Conservation (phyloP, 192 early-diverging fungal species). For the Coemansia biformis region DNA sequence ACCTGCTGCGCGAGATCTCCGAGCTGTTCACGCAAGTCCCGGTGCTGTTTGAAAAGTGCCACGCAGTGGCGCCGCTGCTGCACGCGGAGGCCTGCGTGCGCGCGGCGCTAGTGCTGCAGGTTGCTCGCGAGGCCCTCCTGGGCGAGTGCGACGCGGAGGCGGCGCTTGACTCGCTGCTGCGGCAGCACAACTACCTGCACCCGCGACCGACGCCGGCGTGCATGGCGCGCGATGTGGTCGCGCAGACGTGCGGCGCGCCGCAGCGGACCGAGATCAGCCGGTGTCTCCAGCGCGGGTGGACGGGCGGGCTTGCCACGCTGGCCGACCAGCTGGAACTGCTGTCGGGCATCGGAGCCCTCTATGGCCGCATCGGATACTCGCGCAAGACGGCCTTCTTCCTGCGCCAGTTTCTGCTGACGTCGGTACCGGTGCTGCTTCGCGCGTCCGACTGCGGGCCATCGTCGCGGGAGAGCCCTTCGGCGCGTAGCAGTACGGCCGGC, state of each 20-base stretch:
- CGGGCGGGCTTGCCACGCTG: conserved; percentile 18
- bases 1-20: conserved; percentile 4
- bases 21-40: conserved; percentile 33
- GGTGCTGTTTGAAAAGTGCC: conserved; percentile 33
- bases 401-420: conserved; percentile 42
- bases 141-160: conserved; percentile 18
- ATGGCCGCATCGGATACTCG: conserved; percentile 20
- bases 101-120: conserved; percentile 33
- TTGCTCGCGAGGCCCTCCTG: conserved; percentile 22
- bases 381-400: conserved; percentile 40
- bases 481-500: not conserved
- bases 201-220: not conserved
- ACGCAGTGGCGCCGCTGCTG: conserved; percentile 39
- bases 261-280: conserved; percentile 21
- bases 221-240: conserved; percentile 23
- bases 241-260: conserved; percentile 11
- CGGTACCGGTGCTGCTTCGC: conserved; percentile 39
- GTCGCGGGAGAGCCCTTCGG: not conserved
- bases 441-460: conserved; percentile 6
- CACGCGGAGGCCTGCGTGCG: conserved; percentile 46
- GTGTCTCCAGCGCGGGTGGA: conserved; percentile 40
- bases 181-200: too few relatives aligned
- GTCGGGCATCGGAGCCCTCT: conserved; percentile 22
- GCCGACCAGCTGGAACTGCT: conserved; percentile 40
- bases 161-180: conserved; percentile 17